Evolutionary conservation across 768 basidiomycete genomes (phyloP).

Genomic region (Hydnomerulius pinastri): DNA sequence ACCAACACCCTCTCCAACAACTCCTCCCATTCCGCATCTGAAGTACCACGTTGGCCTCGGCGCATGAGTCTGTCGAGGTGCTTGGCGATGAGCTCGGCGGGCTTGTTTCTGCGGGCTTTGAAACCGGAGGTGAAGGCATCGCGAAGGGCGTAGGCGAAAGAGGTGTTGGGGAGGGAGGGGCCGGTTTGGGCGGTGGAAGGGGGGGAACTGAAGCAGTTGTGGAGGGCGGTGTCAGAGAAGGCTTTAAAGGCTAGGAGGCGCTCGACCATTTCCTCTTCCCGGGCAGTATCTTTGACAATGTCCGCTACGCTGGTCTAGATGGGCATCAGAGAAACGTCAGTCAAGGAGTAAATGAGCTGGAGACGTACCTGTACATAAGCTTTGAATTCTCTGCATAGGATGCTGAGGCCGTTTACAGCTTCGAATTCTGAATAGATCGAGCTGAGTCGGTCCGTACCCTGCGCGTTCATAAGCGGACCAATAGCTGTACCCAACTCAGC

Average conservation of each 20-base stretch:
- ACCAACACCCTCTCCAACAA: conserved; percentile 66
- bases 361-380: conserved; percentile 55
- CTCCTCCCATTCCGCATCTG: conserved; percentile 62
- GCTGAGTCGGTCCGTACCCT: conserved; percentile 44
- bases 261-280: conserved; percentile 79
- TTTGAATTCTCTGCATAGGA: conserved; percentile 63
- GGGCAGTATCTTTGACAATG: conserved; percentile 64
- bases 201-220: conserved; percentile 50
- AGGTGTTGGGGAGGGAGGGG: conserved; percentile 50
- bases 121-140: conserved; percentile 78
- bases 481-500: conserved; percentile 48
- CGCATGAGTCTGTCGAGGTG: conserved; percentile 87
- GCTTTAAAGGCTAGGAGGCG: conserved; percentile 68
- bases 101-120: conserved; percentile 74
- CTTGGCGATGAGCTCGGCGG: conserved; percentile 92
- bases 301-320: conserved; percentile 59
- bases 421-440: conserved; percentile 64
- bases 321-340: background rate
- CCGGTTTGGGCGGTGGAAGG: too few relatives aligned
- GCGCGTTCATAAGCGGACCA: conserved; percentile 49
- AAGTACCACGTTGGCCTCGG: conserved; percentile 72
- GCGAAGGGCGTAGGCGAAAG: conserved; percentile 65
- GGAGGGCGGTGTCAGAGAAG: conserved; percentile 52
- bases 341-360: background rate
- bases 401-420: conserved; percentile 54